Evolutionary conservation across 345 rosid species (phyloP).

Genomic region (Salix arbutifolia): DNA sequence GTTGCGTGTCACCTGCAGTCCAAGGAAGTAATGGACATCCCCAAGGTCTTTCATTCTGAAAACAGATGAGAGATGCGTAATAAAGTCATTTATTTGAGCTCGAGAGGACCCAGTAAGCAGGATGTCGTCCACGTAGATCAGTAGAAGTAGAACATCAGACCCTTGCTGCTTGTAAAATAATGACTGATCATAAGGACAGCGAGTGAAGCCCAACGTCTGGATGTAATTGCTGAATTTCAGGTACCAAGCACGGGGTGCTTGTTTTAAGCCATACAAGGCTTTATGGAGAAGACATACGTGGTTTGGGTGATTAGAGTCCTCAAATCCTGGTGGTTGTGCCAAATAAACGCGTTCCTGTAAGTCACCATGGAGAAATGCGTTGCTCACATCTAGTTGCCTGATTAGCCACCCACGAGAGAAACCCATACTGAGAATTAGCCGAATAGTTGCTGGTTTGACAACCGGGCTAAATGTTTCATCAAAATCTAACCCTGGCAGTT

Average conservation of each 20-base stretch:
- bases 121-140: neutral
- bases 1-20: no score
- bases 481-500: neutral
- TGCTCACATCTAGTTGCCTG: neutral
- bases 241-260: neutral
- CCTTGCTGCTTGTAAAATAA: neutral
- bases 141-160: neutral
- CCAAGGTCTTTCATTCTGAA: neutral
- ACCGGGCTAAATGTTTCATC: neutral
- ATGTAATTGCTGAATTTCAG: no score
- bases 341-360: neutral
- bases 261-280: neutral
- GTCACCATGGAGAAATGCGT: neutral
- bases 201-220: neutral
- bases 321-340: neutral
- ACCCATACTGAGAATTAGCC: neutral
- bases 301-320: neutral
- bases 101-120: neutral
- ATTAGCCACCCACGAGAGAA: neutral
- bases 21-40: neutral
- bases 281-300: neutral
- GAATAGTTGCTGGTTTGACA: neutral
- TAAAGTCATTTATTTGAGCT: neutral
- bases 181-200: neutral
- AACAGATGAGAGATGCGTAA: neutral